Evolutionary conservation across 805 yeast genomes (phyloP), one percentile per base, ranked within the genome.

Genomic region (Brettanomyces nanus): DNA sequence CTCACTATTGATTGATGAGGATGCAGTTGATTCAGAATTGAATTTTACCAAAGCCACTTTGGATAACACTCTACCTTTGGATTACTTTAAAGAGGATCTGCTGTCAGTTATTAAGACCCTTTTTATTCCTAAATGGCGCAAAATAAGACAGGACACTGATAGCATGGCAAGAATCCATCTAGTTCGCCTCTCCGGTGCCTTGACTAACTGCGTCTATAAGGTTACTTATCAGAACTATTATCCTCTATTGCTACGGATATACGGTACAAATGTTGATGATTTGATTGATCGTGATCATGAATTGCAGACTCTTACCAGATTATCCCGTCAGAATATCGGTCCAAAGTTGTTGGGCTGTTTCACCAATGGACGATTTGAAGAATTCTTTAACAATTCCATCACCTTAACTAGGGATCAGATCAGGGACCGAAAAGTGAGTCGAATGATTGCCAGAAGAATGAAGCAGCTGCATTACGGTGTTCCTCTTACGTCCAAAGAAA

Each of bases 361-460:
- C 58, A 65, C 77, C 31, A 92, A 92, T 56, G 98, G 98, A 35
- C 68, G 98, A 44, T 81, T 92, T 49, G 98, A 92, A 62, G 97
- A 92, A 61, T 92, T 81, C 52, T 65, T 92, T 45, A 85, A 81
- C 37, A 82, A 90, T 41, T 90, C 95, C 17, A 65, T 72, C 38
- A 80, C 97, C 1, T 69, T 92, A 49, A 76, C 78, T 27, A 80
- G 76, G 46, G 68, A 73, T 6, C 85, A 85, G 48, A 74, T 92
- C 36, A 70, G 94, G 55, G 77, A 78, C 45, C 77, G 85, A 44
- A 79, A 77, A 21, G 78, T 84, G 15, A 76, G 87, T 34, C 78
- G 80, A 46, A 82, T 85, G 66, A 80, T 92, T 45, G 97, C 95
- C 11, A 77, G 95, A 66, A 80, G 98, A 65, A 92, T 92, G 97